These are phyloP conservation scores for Zasmidium cellare DNA, from an alignment of 2,329 filamentous ascomycete genomes.

Conservation along the genomic window DNA sequence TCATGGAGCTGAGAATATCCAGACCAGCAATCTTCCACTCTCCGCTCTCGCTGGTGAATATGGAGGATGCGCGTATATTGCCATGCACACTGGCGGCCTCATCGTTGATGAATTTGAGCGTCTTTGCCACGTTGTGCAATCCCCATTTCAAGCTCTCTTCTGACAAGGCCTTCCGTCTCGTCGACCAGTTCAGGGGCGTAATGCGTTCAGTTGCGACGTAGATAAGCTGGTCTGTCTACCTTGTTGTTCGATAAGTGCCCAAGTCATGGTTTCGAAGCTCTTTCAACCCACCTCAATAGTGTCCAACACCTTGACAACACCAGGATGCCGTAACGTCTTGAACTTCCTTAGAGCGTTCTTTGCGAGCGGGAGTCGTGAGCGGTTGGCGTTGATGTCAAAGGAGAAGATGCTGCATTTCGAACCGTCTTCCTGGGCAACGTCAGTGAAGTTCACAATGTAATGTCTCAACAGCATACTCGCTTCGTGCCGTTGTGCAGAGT, in stretches of 20 bases:
- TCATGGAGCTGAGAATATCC: slow-evolving; percentile 89
- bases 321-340: slow-evolving; percentile 88
- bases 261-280: neutral
- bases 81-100: slow-evolving; percentile 92
- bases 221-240: slow-evolving; percentile 85
- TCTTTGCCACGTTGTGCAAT: slow-evolving; percentile 81
- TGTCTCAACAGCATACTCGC: slow-evolving; percentile 58
- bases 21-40: slow-evolving; percentile 98
- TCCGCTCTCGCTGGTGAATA: slow-evolving; percentile 93
- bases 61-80: slow-evolving; percentile 76
- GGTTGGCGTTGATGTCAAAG: slow-evolving; percentile 83
- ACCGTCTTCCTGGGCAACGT: slow-evolving; percentile 71
- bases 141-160: slow-evolving; percentile 98
- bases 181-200: slow-evolving; percentile 83
- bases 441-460: slow-evolving; percentile 8
- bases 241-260: slow-evolving; percentile 37
- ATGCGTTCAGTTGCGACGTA: slow-evolving; percentile 95
- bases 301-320: slow-evolving; percentile 90
- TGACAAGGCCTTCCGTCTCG: slow-evolving; percentile 81
- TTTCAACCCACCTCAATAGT: slow-evolving; percentile 73
- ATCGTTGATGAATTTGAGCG: slow-evolving; percentile 92
- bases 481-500: slow-evolving; percentile 92
- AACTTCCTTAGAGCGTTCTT: slow-evolving; percentile 93
- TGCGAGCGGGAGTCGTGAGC: slow-evolving; percentile 77
- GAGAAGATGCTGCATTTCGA: slow-evolving; percentile 96